A percentile compares a stretch with the other conserved stretches of the same genome.
phyloP scores from a whole-genome alignment of 179 eudicot genomes.

The Gypsophila paniculata region DNA sequence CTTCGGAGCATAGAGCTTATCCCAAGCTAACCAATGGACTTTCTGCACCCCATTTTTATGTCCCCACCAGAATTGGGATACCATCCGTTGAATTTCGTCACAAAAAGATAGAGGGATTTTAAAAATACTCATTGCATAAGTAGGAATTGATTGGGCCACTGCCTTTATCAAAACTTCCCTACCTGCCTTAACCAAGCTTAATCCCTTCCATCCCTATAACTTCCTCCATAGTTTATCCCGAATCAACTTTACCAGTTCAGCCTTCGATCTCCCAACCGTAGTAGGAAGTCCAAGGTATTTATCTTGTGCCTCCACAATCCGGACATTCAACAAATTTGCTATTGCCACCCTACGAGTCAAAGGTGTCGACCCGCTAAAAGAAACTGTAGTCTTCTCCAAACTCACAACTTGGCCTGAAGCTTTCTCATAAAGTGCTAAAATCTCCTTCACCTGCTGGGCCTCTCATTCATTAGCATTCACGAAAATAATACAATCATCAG shows the following conservation, averaged over 20 bases:
- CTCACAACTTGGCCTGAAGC: not conserved
- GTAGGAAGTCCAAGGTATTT: not conserved
- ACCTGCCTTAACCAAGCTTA: not conserved
- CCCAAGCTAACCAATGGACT: not conserved
- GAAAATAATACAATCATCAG: not conserved
- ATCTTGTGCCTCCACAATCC: not conserved
- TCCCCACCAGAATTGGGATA: not conserved
- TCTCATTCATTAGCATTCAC: not conserved
- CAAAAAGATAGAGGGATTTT: not conserved
- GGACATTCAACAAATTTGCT: not conserved
- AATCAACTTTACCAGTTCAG: no score
- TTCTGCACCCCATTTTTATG: no score
- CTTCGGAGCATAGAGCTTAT: not conserved
- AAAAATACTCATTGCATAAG: conserved; percentile 12
- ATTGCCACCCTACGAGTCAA: not conserved
- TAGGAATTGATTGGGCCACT: not conserved
- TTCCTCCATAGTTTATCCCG: not conserved
- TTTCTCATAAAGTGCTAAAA: no score
- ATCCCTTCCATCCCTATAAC: not conserved
- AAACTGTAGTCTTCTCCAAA: not conserved
- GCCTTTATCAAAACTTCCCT: not conserved
- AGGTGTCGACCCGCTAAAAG: not conserved
- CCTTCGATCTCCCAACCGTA: not conserved
- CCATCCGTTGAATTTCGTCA: not conserved
- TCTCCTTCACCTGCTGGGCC: not conserved